Evolutionary conservation across 805 yeast species (phyloP), one percentile per base, ranked within the genome.

Genomic region (Zygoascus biomembranicola): DNA sequence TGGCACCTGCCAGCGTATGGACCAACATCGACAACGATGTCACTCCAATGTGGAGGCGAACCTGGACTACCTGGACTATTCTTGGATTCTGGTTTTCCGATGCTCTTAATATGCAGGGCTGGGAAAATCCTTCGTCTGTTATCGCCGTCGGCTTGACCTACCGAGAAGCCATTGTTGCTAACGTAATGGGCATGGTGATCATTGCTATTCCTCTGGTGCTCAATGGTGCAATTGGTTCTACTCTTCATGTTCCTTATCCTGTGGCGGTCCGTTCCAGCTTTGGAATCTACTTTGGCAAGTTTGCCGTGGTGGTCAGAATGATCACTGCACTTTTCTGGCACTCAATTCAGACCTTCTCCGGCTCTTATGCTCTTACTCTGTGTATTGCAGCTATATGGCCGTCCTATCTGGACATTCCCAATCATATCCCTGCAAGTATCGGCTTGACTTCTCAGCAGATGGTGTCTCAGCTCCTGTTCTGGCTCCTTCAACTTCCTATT

Each of bases 401-500:
- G 52, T 42, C 66, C 56, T 59, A 50, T 59, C 48, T 61, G 59
- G 44, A 57, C 57, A 45, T 64, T 52, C 58, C 58, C 55, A 51
- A 55, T 55, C 47, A 52, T 54, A 47, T 87, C 52, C 76, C 90
- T 56, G 96, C 95, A 5, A 83, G 85, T 59, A 76, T 88, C 59
- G 84, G 87, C 69, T 73, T 46, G 35, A 60, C 66, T 75, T 73
- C 55, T 73, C 82, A 19, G 81, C 82, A 52, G 79, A 86, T 32
- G 80, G 89, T 11, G 78, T 90, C 1, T 84, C 84, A 67, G 78
- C 87, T 90, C 70, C 69, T 90, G 48, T 89, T 85, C 69, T 90
- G 96, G 90, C 70, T 85, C 11, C 74, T 79, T 54, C 84, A 88
- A 52, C 76, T 90, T 55, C 96, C 96, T 5, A 83, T 85, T 59